phyloP scores from a whole-genome alignment of 2,329 filamentous ascomycete species.

The Neospermospora avenae region DNA sequence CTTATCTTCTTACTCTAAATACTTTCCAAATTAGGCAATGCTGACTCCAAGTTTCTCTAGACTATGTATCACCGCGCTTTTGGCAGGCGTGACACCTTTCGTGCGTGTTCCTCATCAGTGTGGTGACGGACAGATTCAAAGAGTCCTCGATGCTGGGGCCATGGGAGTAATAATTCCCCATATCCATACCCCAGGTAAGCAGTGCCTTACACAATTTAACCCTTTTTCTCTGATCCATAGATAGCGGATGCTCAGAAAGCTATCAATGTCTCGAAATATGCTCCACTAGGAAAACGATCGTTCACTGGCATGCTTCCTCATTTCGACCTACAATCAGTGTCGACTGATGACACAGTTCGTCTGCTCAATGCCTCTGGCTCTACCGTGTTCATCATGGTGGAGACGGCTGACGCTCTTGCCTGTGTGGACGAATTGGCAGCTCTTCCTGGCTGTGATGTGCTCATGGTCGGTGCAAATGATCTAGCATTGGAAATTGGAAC shows the following conservation, averaged over 20 bases:
- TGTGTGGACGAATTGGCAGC: neutral
- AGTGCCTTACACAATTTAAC: no score
- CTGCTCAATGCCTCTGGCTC: neutral
- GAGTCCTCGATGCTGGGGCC: neutral
- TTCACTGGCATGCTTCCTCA: neutral
- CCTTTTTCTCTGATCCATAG: neutral
- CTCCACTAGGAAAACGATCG: neutral
- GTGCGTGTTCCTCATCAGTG: neutral
- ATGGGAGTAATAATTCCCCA: neutral
- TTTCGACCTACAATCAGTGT: neutral
- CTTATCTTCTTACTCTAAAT: no score
- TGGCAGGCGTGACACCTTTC: neutral
- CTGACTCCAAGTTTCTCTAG: no score
- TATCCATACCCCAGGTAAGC: neutral
- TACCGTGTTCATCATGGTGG: neutral
- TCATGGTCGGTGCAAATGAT: neutral
- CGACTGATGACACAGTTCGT: neutral
- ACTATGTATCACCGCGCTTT: neutral
- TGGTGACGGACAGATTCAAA: neutral
- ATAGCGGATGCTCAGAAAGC: neutral
- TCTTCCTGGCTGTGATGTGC: neutral
- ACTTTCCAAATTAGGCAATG: no score
- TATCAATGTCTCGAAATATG: neutral
- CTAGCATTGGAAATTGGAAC: neutral
- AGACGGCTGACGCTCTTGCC: neutral